Percentiles rank a stretch among this genome's conserved stretches.
phyloP scores from a whole-genome alignment of 805 yeast genomes.

The Kluyveromyces starmeri region DNA sequence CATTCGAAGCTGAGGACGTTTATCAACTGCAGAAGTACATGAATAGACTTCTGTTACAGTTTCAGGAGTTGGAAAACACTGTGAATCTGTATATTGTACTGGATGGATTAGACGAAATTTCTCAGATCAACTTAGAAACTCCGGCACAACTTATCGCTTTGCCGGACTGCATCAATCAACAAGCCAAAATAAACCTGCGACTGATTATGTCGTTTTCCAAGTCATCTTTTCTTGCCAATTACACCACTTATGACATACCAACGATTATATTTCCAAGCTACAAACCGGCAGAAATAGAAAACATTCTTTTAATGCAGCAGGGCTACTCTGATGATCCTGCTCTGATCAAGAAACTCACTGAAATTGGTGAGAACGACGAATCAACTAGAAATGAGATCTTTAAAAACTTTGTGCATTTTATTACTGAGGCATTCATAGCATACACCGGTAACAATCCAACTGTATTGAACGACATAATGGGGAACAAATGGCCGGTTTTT shows the following conservation, averaged over 20 bases:
- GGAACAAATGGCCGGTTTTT: slow-evolving; percentile 25
- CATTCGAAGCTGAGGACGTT: slow-evolving; percentile 25
- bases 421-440: slow-evolving; percentile 25
- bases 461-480: slow-evolving; percentile 22
- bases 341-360: slow-evolving; percentile 8
- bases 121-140: slow-evolving; percentile 25
- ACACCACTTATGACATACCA: slow-evolving; percentile 22
- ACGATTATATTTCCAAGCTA: slow-evolving; percentile 26
- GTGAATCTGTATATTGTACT: slow-evolving; percentile 16
- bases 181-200: slow-evolving; percentile 17
- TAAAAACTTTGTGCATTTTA: slow-evolving; percentile 21
- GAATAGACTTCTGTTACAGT: slow-evolving; percentile 11
- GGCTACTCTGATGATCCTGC: slow-evolving; percentile 12
- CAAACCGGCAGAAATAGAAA: slow-evolving; percentile 15
- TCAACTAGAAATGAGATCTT: slow-evolving; percentile 8
- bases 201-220: slow-evolving; percentile 21
- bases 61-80: slow-evolving; percentile 6
- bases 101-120: slow-evolving; percentile 28
- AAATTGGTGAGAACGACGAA: slow-evolving; percentile 8
- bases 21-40: slow-evolving; percentile 20
- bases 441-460: slow-evolving; percentile 27
- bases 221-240: slow-evolving; percentile 17
- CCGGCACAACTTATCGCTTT: slow-evolving; percentile 20
- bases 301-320: slow-evolving; percentile 15
- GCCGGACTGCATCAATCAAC: slow-evolving; percentile 17